Evolutionary conservation across 192 early-diverging fungal species (phyloP), one percentile per base, ranked within the genome.

Genomic region (Rhizoclosmatium globosum): DNA sequence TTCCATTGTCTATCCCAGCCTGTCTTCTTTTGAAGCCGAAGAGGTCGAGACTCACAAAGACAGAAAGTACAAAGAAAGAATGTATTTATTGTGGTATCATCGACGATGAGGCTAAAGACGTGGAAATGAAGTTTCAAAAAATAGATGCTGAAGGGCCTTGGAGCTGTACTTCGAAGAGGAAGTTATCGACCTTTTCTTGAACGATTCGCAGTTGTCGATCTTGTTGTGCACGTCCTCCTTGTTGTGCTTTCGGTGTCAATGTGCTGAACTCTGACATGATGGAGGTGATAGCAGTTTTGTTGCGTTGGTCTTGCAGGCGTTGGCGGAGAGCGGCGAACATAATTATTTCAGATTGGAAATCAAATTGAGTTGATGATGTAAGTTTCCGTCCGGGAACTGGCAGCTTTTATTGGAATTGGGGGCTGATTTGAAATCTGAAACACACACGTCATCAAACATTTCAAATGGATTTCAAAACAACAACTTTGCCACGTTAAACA

Each of bases 101-200:
- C 31, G 31, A 31, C 0, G 31, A 31, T 31, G 31, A 31, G 31
- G 31, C 31, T 31, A 31, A 31, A 31, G 31, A 31, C 31, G 31
- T 31, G 31, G 31, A 31, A 31, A 31, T 31, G 31, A 31, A 31
- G 31, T 31, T 31, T 31, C 31, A 31, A 31, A 31, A 31, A 31
- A 31, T 31, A 31, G 31, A 31, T 31, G 31, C 31, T 0, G 31
- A 31, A 31, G 31, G 31, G 31, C 31, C 31, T 31, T 31, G 31
- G 31, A 64, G 13, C 31, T 64, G 62, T 13, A 41, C 62, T 21
- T 6, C 23, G 2, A 64, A 64, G 23, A 39, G 21, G 11, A 41
- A 41, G 62, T 64, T 64, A 13, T 39, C 21, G 31, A 64, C 62
- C 15, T 64, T 38, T 64, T 64, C 41, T 64, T 39, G 62, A 11